A percentile compares a stretch with the other conserved stretches of the same genome.
These are phyloP conservation scores for Flaveria linearis DNA, from an alignment of 129 eudicot genomes.

Conservation along the genomic window DNA sequence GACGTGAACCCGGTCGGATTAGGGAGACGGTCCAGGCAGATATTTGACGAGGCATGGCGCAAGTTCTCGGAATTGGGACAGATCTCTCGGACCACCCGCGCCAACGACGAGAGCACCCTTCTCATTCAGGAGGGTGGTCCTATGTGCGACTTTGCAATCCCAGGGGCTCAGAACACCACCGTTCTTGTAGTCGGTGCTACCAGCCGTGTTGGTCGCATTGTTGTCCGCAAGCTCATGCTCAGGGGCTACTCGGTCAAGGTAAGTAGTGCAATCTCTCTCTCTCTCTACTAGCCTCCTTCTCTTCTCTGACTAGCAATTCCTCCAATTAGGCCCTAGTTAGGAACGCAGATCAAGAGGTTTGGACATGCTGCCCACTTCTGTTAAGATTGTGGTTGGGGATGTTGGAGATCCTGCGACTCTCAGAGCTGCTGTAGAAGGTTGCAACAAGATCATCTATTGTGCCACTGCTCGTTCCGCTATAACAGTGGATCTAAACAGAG, in stretches of 20 bases:
- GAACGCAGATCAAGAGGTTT: slow-evolving; percentile 65
- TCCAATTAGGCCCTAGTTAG: slow-evolving; percentile 75
- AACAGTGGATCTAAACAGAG: slow-evolving; percentile 94
- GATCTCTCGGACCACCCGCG: slow-evolving; percentile 74
- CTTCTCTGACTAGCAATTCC: neutral
- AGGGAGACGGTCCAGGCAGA: slow-evolving; percentile 84
- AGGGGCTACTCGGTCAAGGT: slow-evolving; percentile 96
- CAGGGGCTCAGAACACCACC: slow-evolving; percentile 96
- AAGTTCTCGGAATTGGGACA: slow-evolving; percentile 93
- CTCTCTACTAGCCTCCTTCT: too few species aligned
- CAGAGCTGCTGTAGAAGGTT: slow-evolving; percentile 72
- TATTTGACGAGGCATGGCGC: slow-evolving; percentile 97
- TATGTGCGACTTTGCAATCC: slow-evolving; percentile 90
- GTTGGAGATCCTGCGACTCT: slow-evolving; percentile 88
- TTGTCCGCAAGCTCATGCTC: slow-evolving; percentile 96
- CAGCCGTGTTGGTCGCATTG: slow-evolving; percentile 93
- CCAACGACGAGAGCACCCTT: slow-evolving; percentile 52
- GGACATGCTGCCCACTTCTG: slow-evolving; percentile 95
- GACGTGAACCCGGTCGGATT: slow-evolving; percentile 95
- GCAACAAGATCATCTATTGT: slow-evolving; percentile 90
- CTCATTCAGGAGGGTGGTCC: slow-evolving; percentile 82
- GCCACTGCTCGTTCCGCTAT: slow-evolving; percentile 97
- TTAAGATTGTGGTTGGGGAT: slow-evolving; percentile 80
- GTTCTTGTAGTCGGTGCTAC: slow-evolving; percentile 96
- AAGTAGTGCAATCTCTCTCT: neutral